Percentiles rank a stretch among this genome's conserved stretches.
Conservation (phyloP, 306 rosid species). For the Dicorynia guianensis region DNA sequence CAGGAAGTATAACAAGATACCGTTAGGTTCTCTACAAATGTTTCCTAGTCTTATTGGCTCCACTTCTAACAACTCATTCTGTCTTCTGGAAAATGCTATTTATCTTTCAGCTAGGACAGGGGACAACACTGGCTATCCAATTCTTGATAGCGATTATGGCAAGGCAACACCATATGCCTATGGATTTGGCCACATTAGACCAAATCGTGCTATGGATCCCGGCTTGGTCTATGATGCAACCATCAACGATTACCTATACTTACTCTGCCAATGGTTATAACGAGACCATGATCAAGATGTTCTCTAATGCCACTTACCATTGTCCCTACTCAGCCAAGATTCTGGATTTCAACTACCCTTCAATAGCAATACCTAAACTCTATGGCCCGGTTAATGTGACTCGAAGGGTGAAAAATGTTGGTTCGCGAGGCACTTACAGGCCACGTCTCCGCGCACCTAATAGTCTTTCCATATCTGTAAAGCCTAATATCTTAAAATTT, state of each 20-base stretch:
- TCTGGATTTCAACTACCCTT: constrained; percentile 74
- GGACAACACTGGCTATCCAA: constrained; percentile 57
- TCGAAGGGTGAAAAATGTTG: constrained; percentile 70
- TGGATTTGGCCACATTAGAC: constrained; percentile 76
- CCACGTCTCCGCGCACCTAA: constrained; percentile 43
- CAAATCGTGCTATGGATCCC: constrained; percentile 75
- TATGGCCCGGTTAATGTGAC: constrained; percentile 50
- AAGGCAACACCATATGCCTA: constrained; percentile 58
- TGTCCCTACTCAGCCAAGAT: constrained; percentile 48
- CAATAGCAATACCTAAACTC: constrained; percentile 59
- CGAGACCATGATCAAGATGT: constrained; percentile 27
- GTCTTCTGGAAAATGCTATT: no score
- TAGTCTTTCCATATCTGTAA: constrained; percentile 53
- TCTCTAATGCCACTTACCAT: constrained; percentile 31
- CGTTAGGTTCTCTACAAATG: no score
- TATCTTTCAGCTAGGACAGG: constrained; percentile 55
- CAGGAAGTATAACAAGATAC: no score
- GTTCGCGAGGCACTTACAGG: constrained; percentile 55
- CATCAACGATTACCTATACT: constrained; percentile 59
- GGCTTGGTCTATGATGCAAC: constrained; percentile 77
- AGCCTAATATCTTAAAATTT: constrained; percentile 58
- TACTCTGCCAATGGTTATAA: constrained; percentile 61
- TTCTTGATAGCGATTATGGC: constrained; percentile 38
- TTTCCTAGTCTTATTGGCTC: no score
- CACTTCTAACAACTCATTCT: no score